Conservation (phyloP, 495 filamentous ascomycete genomes). For the Annulohypoxylon bovei region DNA sequence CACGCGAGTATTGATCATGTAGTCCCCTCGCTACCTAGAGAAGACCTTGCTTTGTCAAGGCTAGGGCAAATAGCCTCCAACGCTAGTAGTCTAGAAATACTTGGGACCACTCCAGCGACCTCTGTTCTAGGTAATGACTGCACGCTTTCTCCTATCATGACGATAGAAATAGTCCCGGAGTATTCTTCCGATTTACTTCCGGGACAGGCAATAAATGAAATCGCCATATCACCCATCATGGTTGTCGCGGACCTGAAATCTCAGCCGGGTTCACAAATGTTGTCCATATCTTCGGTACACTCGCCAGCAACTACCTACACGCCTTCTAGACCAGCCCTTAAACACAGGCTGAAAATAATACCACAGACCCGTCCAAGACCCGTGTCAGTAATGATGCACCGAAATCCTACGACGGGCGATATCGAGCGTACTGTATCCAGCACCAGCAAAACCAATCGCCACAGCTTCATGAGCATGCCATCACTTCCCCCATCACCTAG, state of each 20-base stretch:
- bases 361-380: constrained; percentile 30
- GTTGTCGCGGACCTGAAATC: constrained; percentile 36
- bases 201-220: neutral
- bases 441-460: constrained; percentile 24
- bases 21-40: neutral
- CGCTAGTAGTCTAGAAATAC: neutral
- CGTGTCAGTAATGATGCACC: constrained; percentile 29
- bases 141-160: constrained; percentile 14
- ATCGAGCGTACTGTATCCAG: constrained; percentile 27
- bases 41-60: neutral
- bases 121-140: neutral
- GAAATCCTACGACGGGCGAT: constrained; percentile 31
- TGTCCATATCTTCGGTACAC: neutral
- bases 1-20: neutral
- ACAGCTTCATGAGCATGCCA: constrained; percentile 38
- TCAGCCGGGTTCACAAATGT: neutral
- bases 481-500: constrained; percentile 33
- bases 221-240: constrained; percentile 37
- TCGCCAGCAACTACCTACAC: neutral
- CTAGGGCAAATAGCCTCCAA: neutral
- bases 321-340: neutral
- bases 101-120: neutral
- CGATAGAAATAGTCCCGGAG: neutral
- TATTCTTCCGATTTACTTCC: neutral
- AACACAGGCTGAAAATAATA: constrained; percentile 30